Evolutionary conservation across 2,329 filamentous ascomycete genomes (phyloP).

Genomic region (Exophiala sp.): DNA sequence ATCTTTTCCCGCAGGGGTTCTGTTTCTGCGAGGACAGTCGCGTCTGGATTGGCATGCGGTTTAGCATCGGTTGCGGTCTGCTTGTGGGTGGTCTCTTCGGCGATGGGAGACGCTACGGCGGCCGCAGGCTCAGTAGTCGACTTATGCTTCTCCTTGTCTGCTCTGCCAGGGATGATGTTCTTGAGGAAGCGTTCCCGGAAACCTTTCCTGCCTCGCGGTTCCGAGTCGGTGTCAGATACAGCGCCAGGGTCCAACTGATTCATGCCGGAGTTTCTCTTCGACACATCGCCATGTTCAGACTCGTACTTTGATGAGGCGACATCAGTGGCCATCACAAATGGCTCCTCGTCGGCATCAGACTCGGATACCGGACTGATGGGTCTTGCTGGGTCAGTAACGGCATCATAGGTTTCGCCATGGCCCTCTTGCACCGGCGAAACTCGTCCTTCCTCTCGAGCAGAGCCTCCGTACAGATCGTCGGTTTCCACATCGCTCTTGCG

Average conservation of each 20-base stretch:
- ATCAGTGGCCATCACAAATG: slow-evolving; percentile 21
- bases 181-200: slow-evolving; percentile 23
- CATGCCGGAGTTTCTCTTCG: slow-evolving; percentile 17
- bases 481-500: slow-evolving; percentile 22
- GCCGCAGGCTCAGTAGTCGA: neutral
- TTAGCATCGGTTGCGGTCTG: neutral
- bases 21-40: slow-evolving; percentile 2
- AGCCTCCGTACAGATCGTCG: slow-evolving; percentile 27
- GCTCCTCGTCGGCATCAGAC: slow-evolving; percentile 17
- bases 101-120: slow-evolving; percentile 3
- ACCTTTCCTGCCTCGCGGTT: slow-evolving; percentile 23
- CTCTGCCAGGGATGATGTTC: slow-evolving; percentile 22
- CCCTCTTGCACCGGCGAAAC: slow-evolving; percentile 18
- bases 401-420: neutral
- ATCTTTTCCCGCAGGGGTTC: slow-evolving; percentile 15
- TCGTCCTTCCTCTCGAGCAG: slow-evolving; percentile 9
- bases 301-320: slow-evolving; percentile 21
- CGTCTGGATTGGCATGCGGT: slow-evolving; percentile 10
- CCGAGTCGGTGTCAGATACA: slow-evolving; percentile 17
- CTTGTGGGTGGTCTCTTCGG: neutral
- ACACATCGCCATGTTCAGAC: slow-evolving; percentile 13
- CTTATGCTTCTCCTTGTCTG: slow-evolving; percentile 19
- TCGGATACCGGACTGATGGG: slow-evolving; percentile 28
- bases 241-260: slow-evolving; percentile 6
- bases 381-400: slow-evolving; percentile 6